Evolutionary conservation across 2,329 filamentous ascomycete species (phyloP), one percentile per base, ranked within the genome.

Genomic region (Thermoascus crustaceus): DNA sequence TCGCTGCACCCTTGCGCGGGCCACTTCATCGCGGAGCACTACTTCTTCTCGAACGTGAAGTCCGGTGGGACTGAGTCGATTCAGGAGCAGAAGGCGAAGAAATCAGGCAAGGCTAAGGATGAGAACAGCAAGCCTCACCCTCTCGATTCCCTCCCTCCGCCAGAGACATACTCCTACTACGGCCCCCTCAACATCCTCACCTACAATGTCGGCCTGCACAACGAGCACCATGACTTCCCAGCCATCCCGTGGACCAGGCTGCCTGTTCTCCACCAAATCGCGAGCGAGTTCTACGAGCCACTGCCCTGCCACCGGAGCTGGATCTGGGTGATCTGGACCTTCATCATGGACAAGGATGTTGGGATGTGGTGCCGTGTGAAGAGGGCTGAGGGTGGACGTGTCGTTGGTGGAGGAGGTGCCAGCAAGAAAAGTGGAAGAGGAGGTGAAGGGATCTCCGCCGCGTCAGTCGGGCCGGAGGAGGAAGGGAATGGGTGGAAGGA

Each of bases 181-280:
- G 91, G 91, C 0, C 77, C 83, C 1, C 74, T 96, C 46, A 98
- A 98, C 66, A 65, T 87, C 52, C 66, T 98, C 32, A 94, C 88
- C 1, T 98, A 96, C 72, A 98, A 98, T 52, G 91, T 98, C 30
- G 91, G 91, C 35, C 69, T 95, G 54, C 91, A 98, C 70, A 98
- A 98, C 59, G 91, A 98, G 70, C 91, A 98, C 64, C 91, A 98
- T 61, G 91, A 98, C 63, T 98, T 98, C 66, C 91, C 91, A 7
- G 91, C 91, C 31, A 77, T 98, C 30, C 89, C 91, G 0, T 98
- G 91, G 91, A 95, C 87, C 7, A 73, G 82, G 20, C 73, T 98
- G 24, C 83, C 80, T 36, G 72, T 72, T 54, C 69, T 98, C 35
- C 78, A 88, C 54, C 66, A 77, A 44, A 83, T 93, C 38, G 91